These are phyloP conservation scores for Candida sp. DNA, from an alignment of 1,139 yeast species.

Conservation along the genomic window DNA sequence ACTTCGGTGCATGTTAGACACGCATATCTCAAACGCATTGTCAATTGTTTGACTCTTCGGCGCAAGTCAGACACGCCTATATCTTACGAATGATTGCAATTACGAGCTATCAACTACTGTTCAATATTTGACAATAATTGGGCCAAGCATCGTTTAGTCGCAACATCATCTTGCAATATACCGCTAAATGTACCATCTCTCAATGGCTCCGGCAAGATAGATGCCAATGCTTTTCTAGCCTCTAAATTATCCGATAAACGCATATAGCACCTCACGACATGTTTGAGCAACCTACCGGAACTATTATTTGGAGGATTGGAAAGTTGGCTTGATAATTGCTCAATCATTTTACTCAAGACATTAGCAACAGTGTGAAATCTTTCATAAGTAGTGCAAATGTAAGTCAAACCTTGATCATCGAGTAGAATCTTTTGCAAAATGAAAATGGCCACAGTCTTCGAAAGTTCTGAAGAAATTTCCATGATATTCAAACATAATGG, in stretches of 20 bases:
- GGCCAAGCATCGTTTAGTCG: conserved; percentile 83
- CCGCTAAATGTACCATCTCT: conserved; percentile 87
- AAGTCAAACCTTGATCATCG: conserved; percentile 88
- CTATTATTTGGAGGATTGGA: conserved; percentile 37
- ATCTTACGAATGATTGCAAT: no score
- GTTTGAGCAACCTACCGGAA: conserved; percentile 84
- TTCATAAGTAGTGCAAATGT: conserved; percentile 93
- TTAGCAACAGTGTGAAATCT: conserved; percentile 92
- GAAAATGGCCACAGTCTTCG: conserved; percentile 95
- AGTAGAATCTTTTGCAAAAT: conserved; percentile 88
- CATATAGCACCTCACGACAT: conserved; percentile 91
- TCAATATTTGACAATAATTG: conserved; percentile 73
- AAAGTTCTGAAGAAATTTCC: conserved; percentile 93
- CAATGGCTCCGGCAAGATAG: conserved; percentile 81
- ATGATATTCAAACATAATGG: conserved; percentile 92
- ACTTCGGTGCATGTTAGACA: no score
- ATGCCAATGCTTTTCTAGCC: conserved; percentile 84
- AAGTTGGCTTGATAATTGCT: conserved; percentile 47
- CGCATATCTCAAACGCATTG: no score
- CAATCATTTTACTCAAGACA: conserved; percentile 86
- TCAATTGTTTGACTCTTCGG: no score
- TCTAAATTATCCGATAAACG: conserved; percentile 87
- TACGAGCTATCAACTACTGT: conserved; percentile 9
- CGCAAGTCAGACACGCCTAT: no score
- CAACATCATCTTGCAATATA: conserved; percentile 80